These are phyloP conservation scores for Colletotrichum echinochloae DNA, from an alignment of 2,329 filamentous ascomycete genomes.

Conservation along the genomic window DNA sequence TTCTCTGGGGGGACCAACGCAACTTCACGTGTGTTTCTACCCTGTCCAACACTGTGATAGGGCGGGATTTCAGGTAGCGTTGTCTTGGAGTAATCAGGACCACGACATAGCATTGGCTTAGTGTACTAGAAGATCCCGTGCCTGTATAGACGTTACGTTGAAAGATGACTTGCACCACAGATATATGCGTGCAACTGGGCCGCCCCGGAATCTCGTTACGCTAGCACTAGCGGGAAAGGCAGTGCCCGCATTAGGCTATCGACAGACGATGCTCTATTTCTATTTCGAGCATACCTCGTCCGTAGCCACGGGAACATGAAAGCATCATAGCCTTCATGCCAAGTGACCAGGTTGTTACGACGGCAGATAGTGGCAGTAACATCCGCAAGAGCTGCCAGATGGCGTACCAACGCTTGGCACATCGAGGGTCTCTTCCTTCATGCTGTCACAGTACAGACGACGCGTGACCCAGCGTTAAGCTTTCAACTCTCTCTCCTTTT, in stretches of 20 bases:
- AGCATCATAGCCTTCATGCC: neutral
- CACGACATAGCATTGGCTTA: neutral
- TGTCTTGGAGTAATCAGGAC: neutral
- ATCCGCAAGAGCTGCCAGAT: neutral
- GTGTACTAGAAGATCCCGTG: no score
- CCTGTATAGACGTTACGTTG: neutral
- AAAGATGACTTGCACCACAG: neutral
- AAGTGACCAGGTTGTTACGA: neutral
- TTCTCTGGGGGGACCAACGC: neutral
- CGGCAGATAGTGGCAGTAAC: neutral
- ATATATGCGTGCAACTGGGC: neutral
- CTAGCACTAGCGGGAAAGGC: neutral
- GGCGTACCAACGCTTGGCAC: neutral
- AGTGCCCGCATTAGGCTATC: neutral
- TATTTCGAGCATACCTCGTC: neutral
- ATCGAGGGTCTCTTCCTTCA: neutral
- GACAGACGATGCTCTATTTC: neutral
- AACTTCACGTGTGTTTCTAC: neutral
- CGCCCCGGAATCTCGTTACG: neutral
- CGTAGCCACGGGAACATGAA: neutral
- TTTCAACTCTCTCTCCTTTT: neutral
- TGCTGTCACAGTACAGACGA: neutral
- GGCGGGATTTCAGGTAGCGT: neutral
- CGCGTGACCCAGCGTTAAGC: neutral
- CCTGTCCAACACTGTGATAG: neutral